Evolutionary conservation across 169 alveolate genomes (phyloP).

Genomic region (Plasmodium knowlesi): DNA sequence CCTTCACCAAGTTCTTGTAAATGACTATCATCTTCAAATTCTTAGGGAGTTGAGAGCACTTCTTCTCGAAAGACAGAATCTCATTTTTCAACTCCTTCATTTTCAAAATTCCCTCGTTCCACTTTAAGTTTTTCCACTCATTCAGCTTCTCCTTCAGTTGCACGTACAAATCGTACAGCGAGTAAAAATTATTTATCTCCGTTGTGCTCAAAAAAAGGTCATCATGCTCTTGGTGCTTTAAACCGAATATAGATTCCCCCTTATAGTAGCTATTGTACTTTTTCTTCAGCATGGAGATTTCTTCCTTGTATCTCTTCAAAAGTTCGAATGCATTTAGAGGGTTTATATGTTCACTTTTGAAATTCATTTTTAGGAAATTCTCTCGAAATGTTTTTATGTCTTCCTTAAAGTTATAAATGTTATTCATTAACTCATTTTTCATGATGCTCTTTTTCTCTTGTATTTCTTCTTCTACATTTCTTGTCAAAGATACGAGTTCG

Average conservation of each 20-base stretch:
- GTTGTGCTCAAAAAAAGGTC: constrained; percentile 94
- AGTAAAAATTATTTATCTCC: constrained; percentile 93
- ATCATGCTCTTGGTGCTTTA: constrained; percentile 94
- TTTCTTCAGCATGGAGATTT: constrained; percentile 82
- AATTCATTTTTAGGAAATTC: constrained; percentile 71
- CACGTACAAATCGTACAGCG: constrained; percentile 92
- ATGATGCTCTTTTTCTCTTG: constrained; percentile 43
- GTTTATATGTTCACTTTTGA: constrained; percentile 33
- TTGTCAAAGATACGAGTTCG: constrained; percentile 38
- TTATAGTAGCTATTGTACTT: constrained; percentile 91
- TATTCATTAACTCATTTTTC: constrained; percentile 60
- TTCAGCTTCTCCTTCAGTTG: constrained; percentile 71
- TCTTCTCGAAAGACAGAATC: constrained; percentile 91
- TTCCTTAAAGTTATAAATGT: constrained; percentile 31
- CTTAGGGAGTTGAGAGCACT: constrained; percentile 69
- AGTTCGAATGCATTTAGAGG: constrained; percentile 77
- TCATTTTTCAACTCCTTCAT: constrained; percentile 93
- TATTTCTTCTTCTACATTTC: constrained; percentile 74
- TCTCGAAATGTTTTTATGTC: constrained; percentile 41
- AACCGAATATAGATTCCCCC: constrained; percentile 95
- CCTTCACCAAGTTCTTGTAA: constrained; percentile 68
- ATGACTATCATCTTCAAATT: constrained; percentile 75
- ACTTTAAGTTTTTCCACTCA: constrained; percentile 93
- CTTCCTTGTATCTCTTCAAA: constrained; percentile 77
- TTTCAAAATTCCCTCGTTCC: constrained; percentile 95